phyloP scores from a whole-genome alignment of 352 stramenopile species.

The Phytopythium ostracodes region DNA sequence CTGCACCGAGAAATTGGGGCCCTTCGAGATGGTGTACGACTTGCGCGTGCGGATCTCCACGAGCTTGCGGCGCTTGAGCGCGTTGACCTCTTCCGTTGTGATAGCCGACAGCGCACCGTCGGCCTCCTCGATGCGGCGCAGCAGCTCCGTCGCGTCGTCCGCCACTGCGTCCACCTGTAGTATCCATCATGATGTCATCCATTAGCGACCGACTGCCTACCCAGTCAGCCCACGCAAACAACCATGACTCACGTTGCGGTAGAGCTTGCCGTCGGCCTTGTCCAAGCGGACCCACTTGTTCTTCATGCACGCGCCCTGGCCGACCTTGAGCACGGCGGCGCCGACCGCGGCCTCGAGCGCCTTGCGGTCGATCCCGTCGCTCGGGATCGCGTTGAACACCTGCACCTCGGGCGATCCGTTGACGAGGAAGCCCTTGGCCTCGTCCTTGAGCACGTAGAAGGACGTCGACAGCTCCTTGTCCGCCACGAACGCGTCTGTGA shows the following conservation, averaged over 20 bases:
- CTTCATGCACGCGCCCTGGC: constrained; percentile 97
- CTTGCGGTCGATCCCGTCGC: constrained; percentile 60
- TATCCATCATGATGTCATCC: constrained; percentile 3
- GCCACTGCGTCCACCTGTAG: constrained; percentile 40
- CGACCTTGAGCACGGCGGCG: constrained; percentile 91
- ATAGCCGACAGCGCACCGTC: constrained; percentile 63
- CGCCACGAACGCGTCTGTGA: constrained; percentile 90
- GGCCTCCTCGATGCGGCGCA: constrained; percentile 74
- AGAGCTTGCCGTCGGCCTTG: constrained; percentile 86
- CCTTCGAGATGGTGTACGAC: constrained; percentile 93
- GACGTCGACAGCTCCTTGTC: constrained; percentile 74
- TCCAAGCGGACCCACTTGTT: constrained; percentile 97
- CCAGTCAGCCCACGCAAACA: no score
- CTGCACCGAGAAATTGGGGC: constrained; percentile 89
- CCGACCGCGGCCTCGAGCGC: constrained; percentile 83
- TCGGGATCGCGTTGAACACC: constrained; percentile 80
- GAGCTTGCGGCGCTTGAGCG: constrained; percentile 81
- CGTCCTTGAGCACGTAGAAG: constrained; percentile 93
- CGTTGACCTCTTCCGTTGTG: constrained; percentile 69
- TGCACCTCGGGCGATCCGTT: constrained; percentile 80
- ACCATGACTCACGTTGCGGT: constrained; percentile 71
- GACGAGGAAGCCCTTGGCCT: constrained; percentile 76
- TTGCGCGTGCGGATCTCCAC: constrained; percentile 87
- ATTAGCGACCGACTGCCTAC: no score
- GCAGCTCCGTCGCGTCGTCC: constrained; percentile 79